These are phyloP conservation scores for Cladosporium sp. DNA, from an alignment of 2,329 filamentous ascomycete species.

Conservation along the genomic window DNA sequence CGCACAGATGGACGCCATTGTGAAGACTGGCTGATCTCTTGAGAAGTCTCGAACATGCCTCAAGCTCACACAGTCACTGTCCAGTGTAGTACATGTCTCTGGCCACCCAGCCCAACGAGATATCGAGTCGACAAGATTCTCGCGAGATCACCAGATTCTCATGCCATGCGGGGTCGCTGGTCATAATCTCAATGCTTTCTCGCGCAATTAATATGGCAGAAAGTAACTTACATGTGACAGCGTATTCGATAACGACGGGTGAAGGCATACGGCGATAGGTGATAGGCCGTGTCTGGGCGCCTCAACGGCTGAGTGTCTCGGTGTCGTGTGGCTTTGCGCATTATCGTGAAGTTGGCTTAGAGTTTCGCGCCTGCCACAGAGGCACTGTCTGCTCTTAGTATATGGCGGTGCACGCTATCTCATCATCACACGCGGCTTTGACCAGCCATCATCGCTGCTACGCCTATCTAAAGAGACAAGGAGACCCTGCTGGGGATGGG, in stretches of 20 bases:
- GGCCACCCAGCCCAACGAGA: background rate
- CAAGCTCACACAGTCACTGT: background rate
- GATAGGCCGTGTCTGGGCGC: slow-evolving; percentile 7
- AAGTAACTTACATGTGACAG: background rate
- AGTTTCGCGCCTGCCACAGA: slow-evolving; percentile 7
- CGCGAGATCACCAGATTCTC: background rate
- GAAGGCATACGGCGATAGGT: background rate
- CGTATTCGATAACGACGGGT: slow-evolving; percentile 12
- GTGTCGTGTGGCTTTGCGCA: background rate
- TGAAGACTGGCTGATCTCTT: background rate
- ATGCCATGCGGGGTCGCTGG: background rate
- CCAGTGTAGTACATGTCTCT: background rate
- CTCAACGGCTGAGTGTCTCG: slow-evolving; percentile 10
- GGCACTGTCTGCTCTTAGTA: background rate
- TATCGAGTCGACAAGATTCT: background rate
- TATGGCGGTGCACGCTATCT: slow-evolving; percentile 6
- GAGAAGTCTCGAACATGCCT: background rate
- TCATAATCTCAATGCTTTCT: background rate
- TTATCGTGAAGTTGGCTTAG: background rate
- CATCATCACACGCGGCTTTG: background rate
- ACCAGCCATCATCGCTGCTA: slow-evolving; percentile 12
- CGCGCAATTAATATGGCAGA: slow-evolving; percentile 2
- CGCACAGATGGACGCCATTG: background rate
- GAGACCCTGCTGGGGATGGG: background rate
- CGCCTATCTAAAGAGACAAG: background rate